These are phyloP conservation scores for Yamadazyma oceani DNA, from an alignment of 1,139 yeast species.

Conservation along the genomic window DNA sequence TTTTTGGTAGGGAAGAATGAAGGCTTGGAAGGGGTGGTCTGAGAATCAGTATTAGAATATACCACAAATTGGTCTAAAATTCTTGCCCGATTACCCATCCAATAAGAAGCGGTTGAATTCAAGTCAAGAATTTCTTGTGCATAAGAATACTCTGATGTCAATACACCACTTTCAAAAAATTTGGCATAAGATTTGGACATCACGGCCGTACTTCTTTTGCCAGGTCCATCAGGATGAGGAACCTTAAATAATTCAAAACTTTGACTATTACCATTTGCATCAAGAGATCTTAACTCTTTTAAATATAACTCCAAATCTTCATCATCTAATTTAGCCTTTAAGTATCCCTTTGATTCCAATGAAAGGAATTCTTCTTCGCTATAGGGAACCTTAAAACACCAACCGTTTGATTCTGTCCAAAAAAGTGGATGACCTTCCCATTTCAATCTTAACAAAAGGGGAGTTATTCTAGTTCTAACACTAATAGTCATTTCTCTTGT, in stretches of 20 bases:
- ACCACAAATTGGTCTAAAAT: slow-evolving; percentile 86
- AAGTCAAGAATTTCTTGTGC: slow-evolving; percentile 78
- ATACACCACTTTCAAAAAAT: slow-evolving; percentile 69
- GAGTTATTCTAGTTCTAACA: slow-evolving; percentile 72
- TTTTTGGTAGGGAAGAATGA: slow-evolving; percentile 26
- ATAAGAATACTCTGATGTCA: slow-evolving; percentile 68
- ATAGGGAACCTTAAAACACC: slow-evolving; percentile 75
- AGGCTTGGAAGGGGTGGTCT: slow-evolving; percentile 21
- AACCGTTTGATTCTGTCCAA: slow-evolving; percentile 80
- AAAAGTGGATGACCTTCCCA: slow-evolving; percentile 86
- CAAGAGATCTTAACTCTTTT: slow-evolving; percentile 21
- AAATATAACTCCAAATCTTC: slow-evolving; percentile 23
- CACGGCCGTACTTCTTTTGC: slow-evolving; percentile 71
- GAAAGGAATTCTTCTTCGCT: slow-evolving; percentile 34
- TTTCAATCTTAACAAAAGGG: slow-evolving; percentile 68
- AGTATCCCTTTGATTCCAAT: slow-evolving; percentile 55
- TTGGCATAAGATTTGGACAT: slow-evolving; percentile 74
- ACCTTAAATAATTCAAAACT: slow-evolving; percentile 55
- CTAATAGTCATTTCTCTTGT: slow-evolving; percentile 54
- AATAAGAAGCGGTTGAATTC: slow-evolving; percentile 82
- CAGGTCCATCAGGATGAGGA: slow-evolving; percentile 91
- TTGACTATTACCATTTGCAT: slow-evolving; percentile 18
- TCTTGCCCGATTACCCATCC: slow-evolving; percentile 89
- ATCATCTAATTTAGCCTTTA: slow-evolving; percentile 34
- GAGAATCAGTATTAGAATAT: slow-evolving; percentile 19